Conservation (phyloP, 2,329 filamentous ascomycete genomes). For the Calonectria pteridis region DNA sequence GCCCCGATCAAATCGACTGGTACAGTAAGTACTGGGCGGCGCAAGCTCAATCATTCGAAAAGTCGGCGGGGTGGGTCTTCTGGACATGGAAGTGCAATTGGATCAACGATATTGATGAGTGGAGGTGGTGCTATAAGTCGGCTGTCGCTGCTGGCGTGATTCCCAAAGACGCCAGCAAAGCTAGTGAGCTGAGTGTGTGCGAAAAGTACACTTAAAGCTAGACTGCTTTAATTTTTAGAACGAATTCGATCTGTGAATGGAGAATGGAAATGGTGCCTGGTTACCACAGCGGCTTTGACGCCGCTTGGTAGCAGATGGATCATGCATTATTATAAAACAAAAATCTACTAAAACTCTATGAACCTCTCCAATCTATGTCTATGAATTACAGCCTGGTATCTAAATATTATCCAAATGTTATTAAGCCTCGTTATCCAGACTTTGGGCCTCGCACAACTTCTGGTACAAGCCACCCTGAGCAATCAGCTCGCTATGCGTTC, state of each 20-base stretch:
- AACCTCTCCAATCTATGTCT: background rate
- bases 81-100: constrained; percentile 69
- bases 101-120: constrained; percentile 56
- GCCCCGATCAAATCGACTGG: constrained; percentile 56
- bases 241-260: too few relatives aligned
- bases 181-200: constrained; percentile 17
- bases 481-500: constrained; percentile 16
- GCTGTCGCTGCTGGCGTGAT: constrained; percentile 44
- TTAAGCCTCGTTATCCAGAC: background rate
- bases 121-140: constrained; percentile 61
- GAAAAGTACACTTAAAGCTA: background rate
- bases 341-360: background rate
- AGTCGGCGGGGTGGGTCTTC: constrained; percentile 67
- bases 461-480: constrained; percentile 15
- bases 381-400: background rate
- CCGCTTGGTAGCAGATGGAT: background rate
- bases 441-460: constrained; percentile 24
- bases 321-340: background rate
- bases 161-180: constrained; percentile 39
- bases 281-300: too few relatives aligned
- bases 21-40: constrained; percentile 70
- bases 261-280: background rate
- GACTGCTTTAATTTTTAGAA: background rate
- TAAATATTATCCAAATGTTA: background rate
- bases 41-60: constrained; percentile 68